Percentiles rank a stretch among this genome's conserved stretches.
Conservation (phyloP, 192 early-diverging fungal genomes). For the Phlyctochytrium arcticum region DNA sequence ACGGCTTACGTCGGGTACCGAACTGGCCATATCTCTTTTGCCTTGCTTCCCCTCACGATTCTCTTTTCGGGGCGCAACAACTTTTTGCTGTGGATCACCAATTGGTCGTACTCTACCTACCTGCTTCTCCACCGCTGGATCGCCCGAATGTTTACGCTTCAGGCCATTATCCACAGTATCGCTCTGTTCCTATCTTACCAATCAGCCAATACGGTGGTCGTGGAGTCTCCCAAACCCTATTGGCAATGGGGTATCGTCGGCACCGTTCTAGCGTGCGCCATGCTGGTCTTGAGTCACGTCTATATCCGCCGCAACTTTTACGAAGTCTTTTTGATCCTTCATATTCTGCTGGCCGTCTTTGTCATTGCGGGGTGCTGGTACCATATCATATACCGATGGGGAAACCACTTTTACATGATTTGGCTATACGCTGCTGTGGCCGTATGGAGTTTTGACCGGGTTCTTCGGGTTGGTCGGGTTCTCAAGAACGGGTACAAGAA, state of each 20-base stretch:
- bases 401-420: constrained; percentile 7
- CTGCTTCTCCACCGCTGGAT: constrained; percentile 5
- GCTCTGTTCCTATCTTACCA: neutral
- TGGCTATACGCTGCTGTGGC: constrained; percentile 8
- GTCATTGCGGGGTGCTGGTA: constrained; percentile 13
- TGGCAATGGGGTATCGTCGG: constrained; percentile 10
- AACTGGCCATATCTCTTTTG: neutral
- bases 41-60: neutral
- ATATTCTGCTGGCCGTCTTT: constrained; percentile 8
- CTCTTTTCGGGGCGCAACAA: neutral
- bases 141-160: neutral
- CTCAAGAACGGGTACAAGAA: neutral
- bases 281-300: neutral
- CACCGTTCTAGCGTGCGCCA: constrained; percentile 3
- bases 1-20: neutral
- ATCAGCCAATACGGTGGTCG: neutral
- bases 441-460: constrained; percentile 11
- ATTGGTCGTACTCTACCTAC: neutral
- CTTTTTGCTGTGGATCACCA: neutral
- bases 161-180: constrained; percentile 3
- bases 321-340: constrained; percentile 1
- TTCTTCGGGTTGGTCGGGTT: neutral
- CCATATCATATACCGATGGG: constrained; percentile 3
- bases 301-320: constrained; percentile 4
- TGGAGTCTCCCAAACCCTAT: neutral